Evolutionary conservation across 768 basidiomycete species (phyloP).

Genomic region (Leucocoprinus leucothites): DNA sequence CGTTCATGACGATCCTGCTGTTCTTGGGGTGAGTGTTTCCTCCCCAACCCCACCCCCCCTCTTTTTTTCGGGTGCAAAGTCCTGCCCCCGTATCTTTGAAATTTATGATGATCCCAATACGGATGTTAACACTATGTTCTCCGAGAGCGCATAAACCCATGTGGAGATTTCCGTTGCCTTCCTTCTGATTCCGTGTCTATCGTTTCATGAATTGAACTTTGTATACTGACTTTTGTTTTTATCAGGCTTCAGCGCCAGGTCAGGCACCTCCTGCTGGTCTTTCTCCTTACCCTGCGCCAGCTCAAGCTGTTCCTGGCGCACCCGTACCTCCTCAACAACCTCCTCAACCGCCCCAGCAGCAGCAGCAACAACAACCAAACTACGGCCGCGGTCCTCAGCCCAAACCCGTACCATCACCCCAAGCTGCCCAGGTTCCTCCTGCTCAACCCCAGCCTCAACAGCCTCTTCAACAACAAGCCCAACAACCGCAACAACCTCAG

Average conservation of each 20-base stretch:
- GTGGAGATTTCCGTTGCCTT: slow-evolving; percentile 63
- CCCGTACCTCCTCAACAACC: slow-evolving; percentile 19
- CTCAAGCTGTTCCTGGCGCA: slow-evolving; percentile 19
- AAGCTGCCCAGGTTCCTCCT: slow-evolving; percentile 19
- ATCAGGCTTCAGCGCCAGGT: slow-evolving; percentile 47
- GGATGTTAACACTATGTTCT: slow-evolving; percentile 25
- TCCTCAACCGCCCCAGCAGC: too few species aligned
- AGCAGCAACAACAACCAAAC: slow-evolving; percentile 24
- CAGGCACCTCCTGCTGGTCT: slow-evolving; percentile 22
- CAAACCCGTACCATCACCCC: slow-evolving; percentile 19
- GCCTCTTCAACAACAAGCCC: slow-evolving; percentile 5
- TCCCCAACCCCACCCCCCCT: too few species aligned
- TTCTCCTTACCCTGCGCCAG: slow-evolving; percentile 13
- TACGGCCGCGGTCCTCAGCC: slow-evolving; percentile 17
- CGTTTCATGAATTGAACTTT: neutral
- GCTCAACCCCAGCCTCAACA: slow-evolving; percentile 12
- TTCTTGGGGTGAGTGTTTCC: slow-evolving; percentile 56
- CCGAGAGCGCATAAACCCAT: slow-evolving; percentile 40
- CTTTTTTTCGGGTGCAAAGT: too few species aligned
- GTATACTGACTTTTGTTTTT: slow-evolving; percentile 9
- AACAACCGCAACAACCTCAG: slow-evolving; percentile 14
- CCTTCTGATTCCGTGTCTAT: slow-evolving; percentile 39
- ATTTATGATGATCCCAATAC: slow-evolving; percentile 25
- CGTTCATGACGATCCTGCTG: slow-evolving; percentile 82
- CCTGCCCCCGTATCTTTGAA: slow-evolving; percentile 10